These are phyloP conservation scores for Ramaria rubella DNA, from an alignment of 768 basidiomycete genomes.

Conservation along the genomic window DNA sequence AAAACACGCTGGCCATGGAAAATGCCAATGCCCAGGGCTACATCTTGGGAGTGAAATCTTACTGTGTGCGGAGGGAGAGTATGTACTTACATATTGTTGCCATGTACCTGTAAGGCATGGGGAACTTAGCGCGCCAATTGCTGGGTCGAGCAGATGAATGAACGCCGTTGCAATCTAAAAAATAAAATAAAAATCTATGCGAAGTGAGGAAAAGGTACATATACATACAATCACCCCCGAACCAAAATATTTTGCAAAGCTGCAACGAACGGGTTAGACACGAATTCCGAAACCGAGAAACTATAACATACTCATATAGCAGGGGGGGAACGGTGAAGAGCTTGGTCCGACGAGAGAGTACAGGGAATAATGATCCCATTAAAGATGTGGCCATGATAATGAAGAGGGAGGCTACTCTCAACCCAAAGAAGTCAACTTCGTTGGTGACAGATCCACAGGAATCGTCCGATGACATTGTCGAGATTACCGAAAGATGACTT, in stretches of 20 bases:
- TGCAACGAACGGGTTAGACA: conserved; percentile 19
- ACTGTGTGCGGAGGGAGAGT: conserved; percentile 2
- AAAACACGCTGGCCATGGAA: conserved; percentile 74
- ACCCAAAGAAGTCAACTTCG: conserved; percentile 37
- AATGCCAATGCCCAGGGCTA: conserved; percentile 81
- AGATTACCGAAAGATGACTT: background rate
- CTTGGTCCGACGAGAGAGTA: conserved; percentile 47
- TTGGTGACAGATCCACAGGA: conserved; percentile 48
- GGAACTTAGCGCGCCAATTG: conserved; percentile 59
- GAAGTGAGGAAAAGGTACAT: background rate
- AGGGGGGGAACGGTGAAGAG: conserved; percentile 50
- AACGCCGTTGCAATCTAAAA: conserved; percentile 82
- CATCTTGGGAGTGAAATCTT: background rate
- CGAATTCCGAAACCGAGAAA: background rate
- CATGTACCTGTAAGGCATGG: conserved; percentile 67
- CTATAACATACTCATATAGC: conserved; percentile 58
- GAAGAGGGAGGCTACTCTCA: conserved; percentile 71
- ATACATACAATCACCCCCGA: conserved; percentile 75
- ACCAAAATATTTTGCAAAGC: conserved; percentile 87
- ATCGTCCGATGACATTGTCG: background rate
- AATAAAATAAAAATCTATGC: background rate
- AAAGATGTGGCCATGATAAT: conserved; percentile 58
- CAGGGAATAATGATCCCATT: conserved; percentile 63
- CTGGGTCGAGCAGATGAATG: conserved; percentile 77
- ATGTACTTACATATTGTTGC: conserved; percentile 59